Evolutionary conservation across 306 rosid genomes (phyloP).

Genomic region (Urtica urens): DNA sequence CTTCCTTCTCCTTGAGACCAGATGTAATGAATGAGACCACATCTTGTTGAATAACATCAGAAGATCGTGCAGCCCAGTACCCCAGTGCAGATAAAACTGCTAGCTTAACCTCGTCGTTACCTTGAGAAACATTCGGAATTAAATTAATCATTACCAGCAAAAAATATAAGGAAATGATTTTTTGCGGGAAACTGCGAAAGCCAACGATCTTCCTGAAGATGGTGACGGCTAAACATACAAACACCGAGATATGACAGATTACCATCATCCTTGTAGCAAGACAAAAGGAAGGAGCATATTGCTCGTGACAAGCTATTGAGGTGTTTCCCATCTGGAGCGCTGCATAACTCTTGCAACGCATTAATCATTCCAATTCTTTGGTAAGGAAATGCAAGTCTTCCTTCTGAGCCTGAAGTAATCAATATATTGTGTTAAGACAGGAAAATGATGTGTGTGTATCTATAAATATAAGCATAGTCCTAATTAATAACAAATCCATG

Average conservation of each 20-base stretch:
- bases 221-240: neutral
- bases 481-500: no score
- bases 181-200: no score
- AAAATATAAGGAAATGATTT: no score
- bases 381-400: conserved; percentile 89
- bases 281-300: conserved; percentile 58
- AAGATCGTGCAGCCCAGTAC: conserved; percentile 67
- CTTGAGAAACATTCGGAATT: conserved; percentile 25
- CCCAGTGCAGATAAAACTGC: conserved; percentile 59
- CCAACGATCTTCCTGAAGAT: neutral
- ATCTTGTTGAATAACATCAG: conserved; percentile 47
- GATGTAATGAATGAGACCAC: conserved; percentile 56
- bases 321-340: conserved; percentile 75
- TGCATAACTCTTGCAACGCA: conserved; percentile 62
- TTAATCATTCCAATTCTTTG: conserved; percentile 89
- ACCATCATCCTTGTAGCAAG: conserved; percentile 88
- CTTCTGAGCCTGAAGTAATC: conserved; percentile 66
- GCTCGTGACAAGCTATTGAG: conserved; percentile 38
- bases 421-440: conserved; percentile 9
- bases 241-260: conserved; percentile 4
- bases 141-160: neutral
- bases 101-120: conserved; percentile 90
- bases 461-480: no score
- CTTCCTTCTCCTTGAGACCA: conserved; percentile 94
- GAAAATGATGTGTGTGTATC: no score